Evolutionary conservation across 2,329 filamentous ascomycete species (phyloP).

Genomic region (Penicillium crustosum): DNA sequence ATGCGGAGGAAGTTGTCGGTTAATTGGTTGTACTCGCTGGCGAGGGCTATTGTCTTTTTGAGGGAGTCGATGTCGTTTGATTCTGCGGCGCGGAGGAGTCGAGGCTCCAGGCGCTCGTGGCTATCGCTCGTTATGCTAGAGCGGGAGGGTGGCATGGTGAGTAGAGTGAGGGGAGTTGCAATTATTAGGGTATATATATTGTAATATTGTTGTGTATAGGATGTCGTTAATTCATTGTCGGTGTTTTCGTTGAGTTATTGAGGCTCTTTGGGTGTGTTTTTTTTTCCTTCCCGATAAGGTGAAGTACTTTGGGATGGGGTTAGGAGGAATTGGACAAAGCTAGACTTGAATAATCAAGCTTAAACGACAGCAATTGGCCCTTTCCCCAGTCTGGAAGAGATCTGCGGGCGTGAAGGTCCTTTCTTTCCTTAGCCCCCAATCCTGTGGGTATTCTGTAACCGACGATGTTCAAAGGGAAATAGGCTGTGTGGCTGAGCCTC

Average conservation of each 20-base stretch:
- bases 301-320: background rate
- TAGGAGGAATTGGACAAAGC: background rate
- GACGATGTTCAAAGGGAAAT: background rate
- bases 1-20: slow-evolving; percentile 42
- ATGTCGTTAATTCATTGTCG: slow-evolving; percentile 13
- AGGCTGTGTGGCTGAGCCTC: slow-evolving; percentile 15
- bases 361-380: background rate
- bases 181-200: background rate
- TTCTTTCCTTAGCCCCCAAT: background rate
- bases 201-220: background rate
- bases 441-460: background rate
- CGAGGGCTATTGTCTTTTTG: slow-evolving; percentile 32
- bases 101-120: slow-evolving; percentile 43
- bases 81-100: slow-evolving; percentile 43
- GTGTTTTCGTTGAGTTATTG: background rate
- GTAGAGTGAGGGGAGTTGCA: background rate
- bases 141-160: slow-evolving; percentile 30
- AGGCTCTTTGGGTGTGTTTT: background rate
- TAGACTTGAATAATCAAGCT: slow-evolving; percentile 4
- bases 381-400: slow-evolving; percentile 3
- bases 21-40: slow-evolving; percentile 38
- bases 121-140: slow-evolving; percentile 38
- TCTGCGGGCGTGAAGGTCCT: slow-evolving; percentile 11
- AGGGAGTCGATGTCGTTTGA: slow-evolving; percentile 38
- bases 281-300: background rate